phyloP scores from a whole-genome alignment of 129 eudicot genomes.

The Flaveria trinervia region DNA sequence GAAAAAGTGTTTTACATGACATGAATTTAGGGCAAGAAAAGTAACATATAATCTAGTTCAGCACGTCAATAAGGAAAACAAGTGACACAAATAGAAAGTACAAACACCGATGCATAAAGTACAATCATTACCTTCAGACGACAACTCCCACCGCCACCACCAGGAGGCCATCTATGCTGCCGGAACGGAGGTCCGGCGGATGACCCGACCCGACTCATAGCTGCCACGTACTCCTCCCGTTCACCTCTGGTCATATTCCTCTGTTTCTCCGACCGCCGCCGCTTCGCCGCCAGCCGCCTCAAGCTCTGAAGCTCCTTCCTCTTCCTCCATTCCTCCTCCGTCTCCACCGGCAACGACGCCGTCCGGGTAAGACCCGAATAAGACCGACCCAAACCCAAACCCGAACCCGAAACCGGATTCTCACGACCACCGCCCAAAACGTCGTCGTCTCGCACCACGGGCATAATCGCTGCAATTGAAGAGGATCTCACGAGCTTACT shows the following conservation, averaged over 20 bases:
- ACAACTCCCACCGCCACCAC: slow-evolving; percentile 6
- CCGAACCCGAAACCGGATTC: slow-evolving; percentile 1
- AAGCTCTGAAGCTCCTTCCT: slow-evolving; percentile 80
- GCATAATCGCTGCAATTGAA: slow-evolving; percentile 62
- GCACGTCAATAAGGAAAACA: slow-evolving; percentile 12
- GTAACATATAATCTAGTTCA: neutral
- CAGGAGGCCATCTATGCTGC: slow-evolving; percentile 30
- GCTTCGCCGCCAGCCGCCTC: slow-evolving; percentile 78
- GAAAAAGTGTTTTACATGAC: slow-evolving; percentile 18
- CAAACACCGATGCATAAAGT: slow-evolving; percentile 19
- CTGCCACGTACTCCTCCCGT: slow-evolving; percentile 49
- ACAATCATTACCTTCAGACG: slow-evolving; percentile 48
- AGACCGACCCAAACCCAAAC: slow-evolving; percentile 16
- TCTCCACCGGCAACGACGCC: slow-evolving; percentile 79
- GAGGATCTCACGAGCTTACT: slow-evolving; percentile 55
- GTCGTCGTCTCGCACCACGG: slow-evolving; percentile 51
- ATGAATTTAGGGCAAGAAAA: slow-evolving; percentile 11
- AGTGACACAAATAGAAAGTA: slow-evolving; percentile 20
- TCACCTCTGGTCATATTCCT: slow-evolving; percentile 43
- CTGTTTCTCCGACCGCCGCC: slow-evolving; percentile 73
- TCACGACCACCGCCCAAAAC: slow-evolving; percentile 20
- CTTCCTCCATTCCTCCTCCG: slow-evolving; percentile 84
- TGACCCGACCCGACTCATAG: slow-evolving; percentile 36
- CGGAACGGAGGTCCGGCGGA: slow-evolving; percentile 35
- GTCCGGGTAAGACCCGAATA: slow-evolving; percentile 47